phyloP scores from a whole-genome alignment of 176 grass and related monocot genomes.

The Hordeum marinum region DNA sequence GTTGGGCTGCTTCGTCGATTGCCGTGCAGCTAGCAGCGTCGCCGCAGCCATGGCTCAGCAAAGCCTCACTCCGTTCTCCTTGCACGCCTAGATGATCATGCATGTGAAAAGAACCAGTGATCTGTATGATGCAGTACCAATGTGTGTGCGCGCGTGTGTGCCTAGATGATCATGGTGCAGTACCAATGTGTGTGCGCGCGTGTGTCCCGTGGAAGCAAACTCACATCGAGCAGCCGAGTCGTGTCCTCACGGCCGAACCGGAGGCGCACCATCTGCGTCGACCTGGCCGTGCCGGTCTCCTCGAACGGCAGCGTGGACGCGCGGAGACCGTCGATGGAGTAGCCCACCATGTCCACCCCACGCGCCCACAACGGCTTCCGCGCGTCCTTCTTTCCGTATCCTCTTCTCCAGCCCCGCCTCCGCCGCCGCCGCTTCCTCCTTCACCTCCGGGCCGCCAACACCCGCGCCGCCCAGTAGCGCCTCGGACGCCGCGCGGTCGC shows the following conservation, averaged over 20 bases:
- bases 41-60: conserved; percentile 66
- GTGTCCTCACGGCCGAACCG: conserved; percentile 53
- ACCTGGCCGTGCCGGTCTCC: conserved; percentile 52
- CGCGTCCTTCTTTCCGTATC: conserved; percentile 61
- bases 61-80: conserved; percentile 64
- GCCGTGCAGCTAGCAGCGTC: conserved; percentile 52
- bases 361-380: conserved; percentile 84
- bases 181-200: too few relatives aligned
- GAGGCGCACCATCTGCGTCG: conserved; percentile 55
- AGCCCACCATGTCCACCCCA: conserved; percentile 77
- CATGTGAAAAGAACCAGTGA: too few relatives aligned
- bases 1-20: conserved; percentile 26
- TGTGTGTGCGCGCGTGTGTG: too few relatives aligned
- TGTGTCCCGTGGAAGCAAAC: not conserved
- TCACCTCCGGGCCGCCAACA: not conserved
- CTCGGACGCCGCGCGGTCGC: conserved; percentile 54
- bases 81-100: conserved; percentile 52
- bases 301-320: conserved; percentile 57
- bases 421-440: conserved; percentile 19
- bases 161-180: too few relatives aligned
- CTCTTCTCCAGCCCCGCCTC: conserved; percentile 58
- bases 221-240: conserved; percentile 59
- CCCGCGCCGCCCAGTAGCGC: conserved; percentile 26
- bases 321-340: conserved; percentile 82
- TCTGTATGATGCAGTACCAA: too few relatives aligned